Base-by-base conservation (phyloP, 202 grass and related monocot genomes). In the Bolboschoenoplectus hybrid region DNA sequence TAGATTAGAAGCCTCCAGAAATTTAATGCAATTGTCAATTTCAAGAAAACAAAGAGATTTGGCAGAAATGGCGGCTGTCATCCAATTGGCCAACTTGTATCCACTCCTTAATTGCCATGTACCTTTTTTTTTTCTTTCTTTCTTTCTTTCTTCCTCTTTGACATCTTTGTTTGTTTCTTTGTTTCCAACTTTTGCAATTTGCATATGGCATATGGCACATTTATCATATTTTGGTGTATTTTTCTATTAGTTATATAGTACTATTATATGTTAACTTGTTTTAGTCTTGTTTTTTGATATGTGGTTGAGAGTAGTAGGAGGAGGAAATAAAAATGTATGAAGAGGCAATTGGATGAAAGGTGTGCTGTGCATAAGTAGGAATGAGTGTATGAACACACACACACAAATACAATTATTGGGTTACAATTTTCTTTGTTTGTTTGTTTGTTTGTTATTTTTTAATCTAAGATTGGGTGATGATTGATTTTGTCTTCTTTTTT, bases 31-130 rank as follows among this genome's bases (percentile, higher is more conserved):
- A 26, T 26, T 26, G 26, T 26, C 26, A 26, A 26, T 26, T 26
- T 26, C 26, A 26, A 14, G 19, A 76, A 36, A 76, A 57, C 26
- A 26, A 26, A 26, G 40, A 39, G 51, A 55, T 55, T 56, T 78
- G 51, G 6, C 50, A 57, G 13, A 40, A 57, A 78, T 9, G 74
- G 13, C 34, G 74, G 74, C 50, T 78, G 51, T 78, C 74, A 5
- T 32, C 50, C 26, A 14, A 78, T 34, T 78, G 9, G 50, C 45
- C 74, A 78, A 78, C 73, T 76, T 76, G 73, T 14, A 55, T 26
- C 46, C 73, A 53, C 47, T 55, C 73, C 73, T 77, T 55, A 26
- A 26, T 26, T 26, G 36, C 44, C 67, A 70, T 14, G 14, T n/a
- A 4, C 13, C 38, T 5, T 6, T 14, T 70, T 43, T 43, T 26